Conservation (phyloP, 441 rosid genomes). For the Corymbia citriodora region DNA sequence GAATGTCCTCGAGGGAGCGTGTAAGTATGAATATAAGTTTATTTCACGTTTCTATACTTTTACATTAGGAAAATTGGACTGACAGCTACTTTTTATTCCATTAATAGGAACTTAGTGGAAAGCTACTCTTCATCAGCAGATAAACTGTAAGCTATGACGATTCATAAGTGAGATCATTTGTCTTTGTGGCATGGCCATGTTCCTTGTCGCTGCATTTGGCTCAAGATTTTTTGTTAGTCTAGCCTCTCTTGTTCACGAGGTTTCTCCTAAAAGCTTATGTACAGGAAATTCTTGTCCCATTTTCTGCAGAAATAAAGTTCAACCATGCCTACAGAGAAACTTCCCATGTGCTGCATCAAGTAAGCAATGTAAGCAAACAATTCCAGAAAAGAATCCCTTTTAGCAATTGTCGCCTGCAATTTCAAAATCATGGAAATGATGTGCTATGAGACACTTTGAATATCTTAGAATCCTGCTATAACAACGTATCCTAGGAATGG, state of each 20-base stretch:
- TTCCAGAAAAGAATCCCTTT: not conserved
- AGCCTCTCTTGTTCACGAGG: not conserved
- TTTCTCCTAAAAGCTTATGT: not conserved
- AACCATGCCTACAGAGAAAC: constrained; percentile 55
- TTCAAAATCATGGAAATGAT: not conserved
- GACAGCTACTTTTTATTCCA: constrained; percentile 1
- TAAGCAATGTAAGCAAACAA: constrained; percentile 38
- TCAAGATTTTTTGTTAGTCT: not conserved
- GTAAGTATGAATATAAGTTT: constrained; percentile 31
- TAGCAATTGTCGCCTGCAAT: not conserved
- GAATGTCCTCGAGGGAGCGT: constrained; percentile 56
- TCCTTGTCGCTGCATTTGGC: not conserved
- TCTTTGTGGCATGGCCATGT: not conserved
- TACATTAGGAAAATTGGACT: not conserved
- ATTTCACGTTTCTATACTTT: not conserved
- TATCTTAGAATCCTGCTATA: not conserved
- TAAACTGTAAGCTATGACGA: constrained; percentile 43
- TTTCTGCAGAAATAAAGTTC: constrained; percentile 46
- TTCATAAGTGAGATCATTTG: not conserved
- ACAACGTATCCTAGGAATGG: not conserved
- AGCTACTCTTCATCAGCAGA: constrained; percentile 40
- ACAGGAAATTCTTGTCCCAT: not conserved
- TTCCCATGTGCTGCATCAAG: constrained; percentile 52
- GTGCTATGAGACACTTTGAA: not conserved
- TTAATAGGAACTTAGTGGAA: constrained; percentile 74